Conservation (phyloP, 768 basidiomycete genomes). For the Russula brevipes region DNA sequence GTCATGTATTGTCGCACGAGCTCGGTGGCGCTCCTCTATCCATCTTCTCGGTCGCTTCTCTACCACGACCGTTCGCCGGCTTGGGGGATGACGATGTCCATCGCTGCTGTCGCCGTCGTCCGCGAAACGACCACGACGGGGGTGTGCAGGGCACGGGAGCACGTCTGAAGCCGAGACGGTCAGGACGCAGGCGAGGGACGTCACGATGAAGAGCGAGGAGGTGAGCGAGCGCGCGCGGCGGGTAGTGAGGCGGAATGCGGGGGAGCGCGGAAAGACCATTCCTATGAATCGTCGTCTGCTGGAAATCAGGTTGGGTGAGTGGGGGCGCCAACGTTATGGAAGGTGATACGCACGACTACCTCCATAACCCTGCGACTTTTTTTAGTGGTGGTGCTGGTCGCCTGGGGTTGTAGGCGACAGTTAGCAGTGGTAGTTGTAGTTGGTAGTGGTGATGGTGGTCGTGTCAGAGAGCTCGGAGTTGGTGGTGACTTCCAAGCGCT, state of each 20-base stretch:
- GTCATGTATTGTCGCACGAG: not conserved
- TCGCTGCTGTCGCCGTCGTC: slow-evolving; percentile 43
- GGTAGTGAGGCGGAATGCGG: slow-evolving; percentile 46
- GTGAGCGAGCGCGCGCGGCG: slow-evolving; percentile 64
- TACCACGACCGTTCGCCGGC: slow-evolving; percentile 35
- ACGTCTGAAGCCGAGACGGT: slow-evolving; percentile 78
- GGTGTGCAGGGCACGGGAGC: slow-evolving; percentile 74
- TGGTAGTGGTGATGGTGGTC: too few relatives aligned
- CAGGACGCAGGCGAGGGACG: slow-evolving; percentile 69
- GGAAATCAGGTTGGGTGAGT: not conserved
- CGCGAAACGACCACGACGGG: slow-evolving; percentile 51
- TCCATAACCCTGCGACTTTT: slow-evolving; percentile 7
- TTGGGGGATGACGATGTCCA: slow-evolving; percentile 21
- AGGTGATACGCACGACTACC: not conserved
- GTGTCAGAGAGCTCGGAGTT: too few relatives aligned
- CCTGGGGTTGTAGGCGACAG: not conserved
- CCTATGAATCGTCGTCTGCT: slow-evolving; percentile 31
- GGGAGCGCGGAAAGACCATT: slow-evolving; percentile 53
- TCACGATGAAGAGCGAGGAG: slow-evolving; percentile 74
- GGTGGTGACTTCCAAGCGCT: too few relatives aligned
- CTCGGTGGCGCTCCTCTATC: slow-evolving; percentile 64
- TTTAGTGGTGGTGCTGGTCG: not conserved
- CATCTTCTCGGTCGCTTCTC: slow-evolving; percentile 68
- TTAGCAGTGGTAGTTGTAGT: not conserved
- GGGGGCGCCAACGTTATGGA: not conserved